These are phyloP conservation scores for Mucor circinelloides DNA, from an alignment of 371 early-diverging fungal genomes.

Conservation along the genomic window DNA sequence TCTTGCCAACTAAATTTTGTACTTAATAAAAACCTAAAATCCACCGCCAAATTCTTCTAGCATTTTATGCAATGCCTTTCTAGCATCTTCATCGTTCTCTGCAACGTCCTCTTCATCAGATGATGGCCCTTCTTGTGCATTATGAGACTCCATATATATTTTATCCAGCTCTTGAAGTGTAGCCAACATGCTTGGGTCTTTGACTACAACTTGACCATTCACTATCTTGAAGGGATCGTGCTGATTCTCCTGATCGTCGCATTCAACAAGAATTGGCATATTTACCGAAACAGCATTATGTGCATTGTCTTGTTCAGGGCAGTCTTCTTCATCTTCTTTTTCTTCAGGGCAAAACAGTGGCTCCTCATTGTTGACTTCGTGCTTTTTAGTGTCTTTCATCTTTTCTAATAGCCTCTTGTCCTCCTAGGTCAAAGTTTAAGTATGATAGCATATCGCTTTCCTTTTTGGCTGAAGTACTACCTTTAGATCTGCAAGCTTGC, in stretches of 20 bases:
- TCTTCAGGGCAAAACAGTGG: constrained; percentile 11
- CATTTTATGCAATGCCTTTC: constrained; percentile 19
- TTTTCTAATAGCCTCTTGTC: constrained; percentile 9
- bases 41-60: constrained; percentile 25
- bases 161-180: constrained; percentile 4
- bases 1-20: constrained; percentile 18
- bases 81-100: constrained; percentile 20
- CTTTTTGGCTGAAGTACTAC: background rate
- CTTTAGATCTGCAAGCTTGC: constrained; percentile 8
- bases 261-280: background rate
- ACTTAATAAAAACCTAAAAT: background rate
- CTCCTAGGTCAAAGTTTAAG: background rate
- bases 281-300: background rate
- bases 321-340: background rate
- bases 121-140: background rate
- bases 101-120: constrained; percentile 5
- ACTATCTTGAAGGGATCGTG: background rate
- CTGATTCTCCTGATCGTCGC: background rate
- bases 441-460: background rate
- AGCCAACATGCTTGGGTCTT: background rate
- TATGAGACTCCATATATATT: background rate
- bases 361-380: background rate
- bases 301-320: background rate
- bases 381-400: constrained; percentile 12
- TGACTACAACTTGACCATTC: background rate